These are phyloP conservation scores for Xylaria sp. DNA, from an alignment of 2,329 filamentous ascomycete species.

Conservation along the genomic window DNA sequence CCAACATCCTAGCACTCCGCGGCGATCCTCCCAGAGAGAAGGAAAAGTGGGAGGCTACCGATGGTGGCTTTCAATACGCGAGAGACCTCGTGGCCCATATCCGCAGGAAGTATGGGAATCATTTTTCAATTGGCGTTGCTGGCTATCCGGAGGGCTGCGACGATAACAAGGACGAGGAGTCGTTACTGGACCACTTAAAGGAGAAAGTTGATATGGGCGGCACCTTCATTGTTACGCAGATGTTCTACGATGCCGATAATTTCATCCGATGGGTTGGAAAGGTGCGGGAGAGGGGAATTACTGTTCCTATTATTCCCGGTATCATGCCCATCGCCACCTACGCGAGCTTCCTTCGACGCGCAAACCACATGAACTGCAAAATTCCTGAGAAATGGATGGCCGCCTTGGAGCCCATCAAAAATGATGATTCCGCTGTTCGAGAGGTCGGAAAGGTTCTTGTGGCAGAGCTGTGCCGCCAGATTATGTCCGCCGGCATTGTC, in stretches of 20 bases:
- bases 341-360: slow-evolving; percentile 88
- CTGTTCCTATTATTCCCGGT: slow-evolving; percentile 83
- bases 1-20: slow-evolving; percentile 93
- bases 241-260: slow-evolving; percentile 99
- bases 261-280: slow-evolving; percentile 92
- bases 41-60: slow-evolving; percentile 90
- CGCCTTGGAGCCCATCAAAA: slow-evolving; percentile 91
- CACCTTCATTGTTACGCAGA: slow-evolving; percentile 95
- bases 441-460: slow-evolving; percentile 89
- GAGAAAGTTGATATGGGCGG: slow-evolving; percentile 96
- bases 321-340: slow-evolving; percentile 98
- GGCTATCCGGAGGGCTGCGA: slow-evolving; percentile 97
- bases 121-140: slow-evolving; percentile 98
- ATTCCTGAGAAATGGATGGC: slow-evolving; percentile 85
- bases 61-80: slow-evolving; percentile 90
- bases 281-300: slow-evolving; percentile 86
- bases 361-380: slow-evolving; percentile 88
- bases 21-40: slow-evolving; percentile 94
- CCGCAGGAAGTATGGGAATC: slow-evolving; percentile 79
- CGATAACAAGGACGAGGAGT: slow-evolving; percentile 87
- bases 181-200: slow-evolving; percentile 90
- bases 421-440: slow-evolving; percentile 91
- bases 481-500: slow-evolving; percentile 82
- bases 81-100: slow-evolving; percentile 86
- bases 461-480: slow-evolving; percentile 87